Evolutionary conservation across 2,329 filamentous ascomycete genomes (phyloP), one percentile per base, ranked within the genome.

Genomic region (Rutstroemia sp.): DNA sequence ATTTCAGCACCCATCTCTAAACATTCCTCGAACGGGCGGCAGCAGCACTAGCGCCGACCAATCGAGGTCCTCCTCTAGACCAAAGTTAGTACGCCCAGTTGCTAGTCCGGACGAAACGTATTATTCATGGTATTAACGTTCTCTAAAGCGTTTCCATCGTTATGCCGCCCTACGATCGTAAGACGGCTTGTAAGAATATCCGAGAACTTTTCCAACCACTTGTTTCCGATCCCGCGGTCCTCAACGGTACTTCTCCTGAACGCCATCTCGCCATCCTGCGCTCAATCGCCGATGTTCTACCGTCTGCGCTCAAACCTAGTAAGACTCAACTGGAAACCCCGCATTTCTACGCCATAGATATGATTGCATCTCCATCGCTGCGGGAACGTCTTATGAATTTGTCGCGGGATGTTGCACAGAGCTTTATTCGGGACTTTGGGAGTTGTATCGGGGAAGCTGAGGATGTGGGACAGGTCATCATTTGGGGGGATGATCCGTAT

Each of bases 401-500:
- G 6, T 67, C 66, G 1, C 51, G 64, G 2, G 70, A 72, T n/a
- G 67, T 71, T 37, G 69, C 70, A 30, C 67, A 68, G 47, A 64
- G 64, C 19, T 75, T 75, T 55, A 60, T 74, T 45, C 60, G 61
- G 16, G 70, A 74, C 30, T 67, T 71, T 12, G 72, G 72, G 27
- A 70, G 69, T 14, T 66, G 68, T 46, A 67, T 65, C 10, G 68
- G 66, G 23, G 69, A 72, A 10, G 63, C 67, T 14, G 69, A 73
- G 54, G 72, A 73, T 48, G 61, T 65, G 6, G 70, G 69, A 7
- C 72, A 74, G 53, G 57, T 75, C 52, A 73, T 67, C n/a, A 70
- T 74, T 47, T 75, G 73, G 73, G 72, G 73, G 25, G 71, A 73
- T 23, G 70, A 75, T 59, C 68, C 71, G 42, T 61, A 73, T 5